Percentiles rank a stretch among this genome's conserved stretches.
These are phyloP conservation scores for Polygonum maritimum DNA, from an alignment of 148 eudicot genomes.

Conservation along the genomic window DNA sequence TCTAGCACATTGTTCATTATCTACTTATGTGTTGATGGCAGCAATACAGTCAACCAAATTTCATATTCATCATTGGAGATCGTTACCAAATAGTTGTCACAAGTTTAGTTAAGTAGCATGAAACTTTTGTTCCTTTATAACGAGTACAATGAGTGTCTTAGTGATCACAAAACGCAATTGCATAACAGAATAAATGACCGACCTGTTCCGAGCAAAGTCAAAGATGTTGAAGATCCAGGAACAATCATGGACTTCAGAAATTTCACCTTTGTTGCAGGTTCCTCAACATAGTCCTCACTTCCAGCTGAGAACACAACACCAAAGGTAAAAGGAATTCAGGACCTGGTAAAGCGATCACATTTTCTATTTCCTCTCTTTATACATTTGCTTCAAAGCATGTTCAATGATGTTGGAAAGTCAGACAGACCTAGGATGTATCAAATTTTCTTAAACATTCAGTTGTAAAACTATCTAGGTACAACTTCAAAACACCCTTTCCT, in stretches of 20 bases:
- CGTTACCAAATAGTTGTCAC: not conserved
- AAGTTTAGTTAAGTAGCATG: not conserved
- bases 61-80: not conserved
- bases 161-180: not conserved
- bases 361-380: constrained; percentile 1
- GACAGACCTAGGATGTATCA: not conserved
- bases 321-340: not conserved
- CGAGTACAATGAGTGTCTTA: not conserved
- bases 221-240: constrained; percentile 72
- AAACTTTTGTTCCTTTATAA: not conserved
- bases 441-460: not conserved
- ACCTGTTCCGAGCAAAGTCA: constrained; percentile 87
- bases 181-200: constrained; percentile 12
- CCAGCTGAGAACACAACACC: constrained; percentile 24
- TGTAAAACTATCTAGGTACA: not conserved
- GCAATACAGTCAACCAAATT: not conserved
- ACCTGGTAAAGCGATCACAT: not conserved
- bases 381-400: not conserved
- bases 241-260: constrained; percentile 47
- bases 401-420: not conserved
- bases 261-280: constrained; percentile 73
- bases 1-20: not conserved
- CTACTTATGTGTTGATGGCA: not conserved
- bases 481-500: not conserved
- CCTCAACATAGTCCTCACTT: constrained; percentile 47